phyloP scores from a whole-genome alignment of 345 rosid species.

The Xanthoceras sorbifolium region DNA sequence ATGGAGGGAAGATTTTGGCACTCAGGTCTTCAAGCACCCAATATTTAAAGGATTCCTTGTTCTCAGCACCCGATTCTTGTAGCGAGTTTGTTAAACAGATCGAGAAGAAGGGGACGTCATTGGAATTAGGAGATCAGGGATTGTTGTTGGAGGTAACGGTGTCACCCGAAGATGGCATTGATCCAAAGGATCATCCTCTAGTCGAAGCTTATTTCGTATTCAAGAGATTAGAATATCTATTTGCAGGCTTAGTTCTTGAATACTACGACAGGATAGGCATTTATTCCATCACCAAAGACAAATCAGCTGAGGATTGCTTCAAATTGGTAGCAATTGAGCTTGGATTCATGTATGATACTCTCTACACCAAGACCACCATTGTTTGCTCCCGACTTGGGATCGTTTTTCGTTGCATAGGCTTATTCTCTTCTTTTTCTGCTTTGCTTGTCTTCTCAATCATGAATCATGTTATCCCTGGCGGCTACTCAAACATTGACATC shows the following conservation, averaged over 20 bases:
- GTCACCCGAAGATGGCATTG: not conserved
- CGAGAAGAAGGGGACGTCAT: too few relatives aligned
- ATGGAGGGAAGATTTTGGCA: constrained; percentile 10
- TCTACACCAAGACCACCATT: not conserved
- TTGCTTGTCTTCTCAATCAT: constrained; percentile 13
- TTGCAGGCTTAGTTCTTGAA: too few relatives aligned
- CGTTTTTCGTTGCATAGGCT: constrained; percentile 16
- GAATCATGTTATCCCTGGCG: too few relatives aligned
- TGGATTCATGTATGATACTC: not conserved
- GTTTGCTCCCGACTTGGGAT: not conserved
- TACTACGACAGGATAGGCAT: too few relatives aligned
- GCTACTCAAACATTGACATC: not conserved
- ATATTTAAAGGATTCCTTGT: not conserved
- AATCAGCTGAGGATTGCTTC: constrained; percentile 16
- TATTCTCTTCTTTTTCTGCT: constrained; percentile 12
- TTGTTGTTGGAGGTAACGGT: too few relatives aligned
- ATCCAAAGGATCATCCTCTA: not conserved
- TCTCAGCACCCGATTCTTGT: too few relatives aligned
- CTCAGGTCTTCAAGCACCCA: not conserved
- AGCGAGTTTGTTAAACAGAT: too few relatives aligned
- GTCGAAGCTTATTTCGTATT: not conserved
- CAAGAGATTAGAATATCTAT: too few relatives aligned
- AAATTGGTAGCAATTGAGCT: constrained; percentile 18
- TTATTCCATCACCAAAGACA: not conserved
- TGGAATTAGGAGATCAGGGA: too few relatives aligned